Percentiles rank a stretch among this genome's conserved stretches.
phyloP scores from a whole-genome alignment of 2,329 filamentous ascomycete genomes.

The Fusarium sp. region DNA sequence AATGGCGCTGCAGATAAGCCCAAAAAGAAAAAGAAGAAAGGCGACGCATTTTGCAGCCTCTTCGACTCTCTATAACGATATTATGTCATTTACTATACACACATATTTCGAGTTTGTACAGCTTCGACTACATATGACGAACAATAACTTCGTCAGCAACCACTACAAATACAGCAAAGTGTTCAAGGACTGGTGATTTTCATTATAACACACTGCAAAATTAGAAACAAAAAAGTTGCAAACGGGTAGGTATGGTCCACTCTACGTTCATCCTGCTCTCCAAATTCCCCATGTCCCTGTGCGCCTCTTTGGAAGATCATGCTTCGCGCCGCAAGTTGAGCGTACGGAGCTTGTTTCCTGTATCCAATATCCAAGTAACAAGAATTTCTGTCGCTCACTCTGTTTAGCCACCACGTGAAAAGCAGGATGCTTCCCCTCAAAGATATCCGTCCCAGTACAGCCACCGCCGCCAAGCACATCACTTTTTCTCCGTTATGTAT shows the following conservation, averaged over 20 bases:
- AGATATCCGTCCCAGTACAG: constrained; percentile 17
- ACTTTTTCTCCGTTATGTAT: constrained; percentile 16
- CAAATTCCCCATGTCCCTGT: constrained; percentile 38
- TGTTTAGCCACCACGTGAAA: constrained; percentile 15
- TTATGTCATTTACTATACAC: not conserved
- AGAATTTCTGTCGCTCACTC: constrained; percentile 31
- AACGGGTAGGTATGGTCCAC: constrained; percentile 30
- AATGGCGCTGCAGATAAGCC: constrained; percentile 49
- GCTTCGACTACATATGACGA: not conserved
- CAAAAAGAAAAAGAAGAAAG: constrained; percentile 66
- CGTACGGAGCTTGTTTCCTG: constrained; percentile 21
- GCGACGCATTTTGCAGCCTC: constrained; percentile 70
- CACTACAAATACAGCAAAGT: not conserved
- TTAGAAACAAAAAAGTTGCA: constrained; percentile 24
- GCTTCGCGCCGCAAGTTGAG: constrained; percentile 31
- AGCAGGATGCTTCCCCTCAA: constrained; percentile 12
- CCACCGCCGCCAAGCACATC: constrained; percentile 2
- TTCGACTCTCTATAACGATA: constrained; percentile 64
- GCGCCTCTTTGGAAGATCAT: constrained; percentile 40
- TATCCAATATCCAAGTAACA: constrained; percentile 38
- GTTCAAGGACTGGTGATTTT: constrained; percentile 31
- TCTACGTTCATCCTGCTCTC: constrained; percentile 31
- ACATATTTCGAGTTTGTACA: not conserved
- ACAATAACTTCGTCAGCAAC: not conserved
- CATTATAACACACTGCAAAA: constrained; percentile 42